Percentiles rank a stretch among this genome's conserved stretches.
Conservation (phyloP, 108 stramenopile genomes). For the Pseudonitzschia multiseries region DNA sequence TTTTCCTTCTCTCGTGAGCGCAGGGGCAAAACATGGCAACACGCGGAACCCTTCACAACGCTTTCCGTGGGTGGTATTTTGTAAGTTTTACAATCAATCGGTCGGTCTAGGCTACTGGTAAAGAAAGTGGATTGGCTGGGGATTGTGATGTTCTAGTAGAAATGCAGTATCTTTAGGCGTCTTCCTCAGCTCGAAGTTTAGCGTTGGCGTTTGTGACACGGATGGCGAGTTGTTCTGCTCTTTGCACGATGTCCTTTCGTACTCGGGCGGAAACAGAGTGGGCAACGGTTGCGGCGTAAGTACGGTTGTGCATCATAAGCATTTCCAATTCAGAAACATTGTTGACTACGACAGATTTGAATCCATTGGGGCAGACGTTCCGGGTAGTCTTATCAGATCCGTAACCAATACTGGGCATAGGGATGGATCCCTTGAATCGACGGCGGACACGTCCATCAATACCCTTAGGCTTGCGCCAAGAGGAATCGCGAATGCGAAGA, state of each 20-base stretch:
- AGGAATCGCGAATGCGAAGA: conserved; percentile 92
- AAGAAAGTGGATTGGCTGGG: not conserved
- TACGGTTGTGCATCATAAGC: conserved; percentile 99
- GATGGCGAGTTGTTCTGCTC: conserved; percentile 97
- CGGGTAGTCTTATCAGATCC: conserved; percentile 98
- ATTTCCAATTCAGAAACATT: conserved; percentile 98
- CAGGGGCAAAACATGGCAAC: no score
- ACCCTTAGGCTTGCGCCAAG: conserved; percentile 99
- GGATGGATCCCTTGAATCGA: conserved; percentile 99
- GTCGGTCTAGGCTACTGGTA: no score
- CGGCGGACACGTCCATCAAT: conserved; percentile 99
- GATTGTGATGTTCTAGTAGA: conserved; percentile 1
- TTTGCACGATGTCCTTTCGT: conserved; percentile 94
- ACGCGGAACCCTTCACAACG: no score
- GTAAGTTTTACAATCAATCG: no score
- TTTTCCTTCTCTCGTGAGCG: no score
- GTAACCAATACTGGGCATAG: conserved; percentile 98
- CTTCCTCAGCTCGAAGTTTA: conserved; percentile 89
- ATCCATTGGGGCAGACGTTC: conserved; percentile 97
- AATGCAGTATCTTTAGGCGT: conserved; percentile 58
- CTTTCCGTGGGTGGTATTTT: no score
- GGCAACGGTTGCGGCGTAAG: conserved; percentile 98
- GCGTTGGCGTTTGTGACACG: conserved; percentile 58
- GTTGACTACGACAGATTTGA: conserved; percentile 96
- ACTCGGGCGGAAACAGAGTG: conserved; percentile 90